Percentiles rank a stretch among this genome's conserved stretches.
phyloP scores from a whole-genome alignment of 495 filamentous ascomycete species.

The Xylaria longipes region DNA sequence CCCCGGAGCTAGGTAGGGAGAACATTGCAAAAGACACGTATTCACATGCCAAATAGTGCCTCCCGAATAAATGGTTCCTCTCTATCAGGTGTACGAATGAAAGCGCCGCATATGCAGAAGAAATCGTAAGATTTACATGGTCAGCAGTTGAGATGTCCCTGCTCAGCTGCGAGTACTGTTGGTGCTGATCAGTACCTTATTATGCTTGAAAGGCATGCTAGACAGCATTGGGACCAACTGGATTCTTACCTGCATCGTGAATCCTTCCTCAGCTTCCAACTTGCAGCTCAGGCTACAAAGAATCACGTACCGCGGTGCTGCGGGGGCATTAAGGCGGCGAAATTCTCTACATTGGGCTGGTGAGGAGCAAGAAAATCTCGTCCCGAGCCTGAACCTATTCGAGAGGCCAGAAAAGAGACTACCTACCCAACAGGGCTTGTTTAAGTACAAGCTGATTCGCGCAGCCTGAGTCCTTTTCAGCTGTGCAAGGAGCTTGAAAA shows the following conservation, averaged over 20 bases:
- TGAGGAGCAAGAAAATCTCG: not conserved
- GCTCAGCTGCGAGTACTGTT: not conserved
- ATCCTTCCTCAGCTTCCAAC: not conserved
- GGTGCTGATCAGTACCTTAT: conserved; percentile 11
- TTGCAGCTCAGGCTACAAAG: not conserved
- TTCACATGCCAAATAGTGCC: not conserved
- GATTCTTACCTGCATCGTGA: conserved; percentile 9
- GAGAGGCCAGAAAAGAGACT: not conserved
- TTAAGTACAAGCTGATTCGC: not conserved
- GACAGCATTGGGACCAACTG: conserved; percentile 2
- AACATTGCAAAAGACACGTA: not conserved
- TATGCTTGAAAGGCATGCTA: not conserved
- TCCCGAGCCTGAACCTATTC: not conserved
- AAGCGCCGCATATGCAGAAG: not conserved
- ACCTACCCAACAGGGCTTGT: conserved; percentile 11
- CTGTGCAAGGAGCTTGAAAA: not conserved
- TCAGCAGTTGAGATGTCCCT: not conserved
- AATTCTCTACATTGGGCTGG: not conserved
- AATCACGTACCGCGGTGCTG: not conserved
- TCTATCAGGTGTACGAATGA: not conserved
- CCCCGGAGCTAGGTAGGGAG: not conserved
- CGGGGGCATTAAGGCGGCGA: not conserved
- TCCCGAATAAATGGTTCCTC: not conserved
- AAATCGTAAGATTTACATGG: not conserved
- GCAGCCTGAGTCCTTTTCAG: not conserved